Evolutionary conservation across 2,329 filamentous ascomycete species (phyloP), one percentile per base, ranked within the genome.

Genomic region (Fusarium burgessii): DNA sequence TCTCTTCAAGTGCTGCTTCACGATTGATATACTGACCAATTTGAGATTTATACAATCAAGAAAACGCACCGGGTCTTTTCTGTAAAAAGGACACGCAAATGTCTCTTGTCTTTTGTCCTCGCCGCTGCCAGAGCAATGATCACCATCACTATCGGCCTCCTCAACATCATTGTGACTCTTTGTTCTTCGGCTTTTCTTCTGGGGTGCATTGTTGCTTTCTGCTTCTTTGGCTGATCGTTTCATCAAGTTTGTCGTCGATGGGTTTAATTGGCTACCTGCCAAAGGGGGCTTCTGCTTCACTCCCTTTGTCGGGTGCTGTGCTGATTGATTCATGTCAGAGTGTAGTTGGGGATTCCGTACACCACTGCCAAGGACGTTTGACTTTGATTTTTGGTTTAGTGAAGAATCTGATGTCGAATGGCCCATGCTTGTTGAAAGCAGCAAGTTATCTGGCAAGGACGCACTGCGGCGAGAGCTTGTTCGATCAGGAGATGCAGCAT

Each of bases 51-150:
- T 58, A 41, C 55, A 58, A 7, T 51, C 45, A 18, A 58, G 38
- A 17, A 50, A 51, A 13, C 45, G 45, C 38, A 50, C 25, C 17
- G 55, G 55, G 27, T 58, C 43, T 6, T 36, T 51, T 51, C 55
- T 58, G 20, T 51, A 58, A 29, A 58, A 58, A 4, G 55, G 55
- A 17, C 55, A 58, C 12, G 36, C 55, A 42, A 58, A 58, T 8
- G 27, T 50, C 45, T 58, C 55, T 50, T 36, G 35, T 17, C 50
- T 20, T 35, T 35, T 51, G 7, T 51, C 35, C 11, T 58, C 55
- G 13, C 49, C 55, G n/a, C 23, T 29, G 23, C 13, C 27, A 27
- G 13, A 25, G 9, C 41, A 7, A 42, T 17, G 1, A 9, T 49
- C 42, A 25, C 17, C 35, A 18, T 51, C 36, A 3, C 17, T 35